Evolutionary conservation across 2,329 filamentous ascomycete species (phyloP).

Genomic region (Biscogniauxia sp.): DNA sequence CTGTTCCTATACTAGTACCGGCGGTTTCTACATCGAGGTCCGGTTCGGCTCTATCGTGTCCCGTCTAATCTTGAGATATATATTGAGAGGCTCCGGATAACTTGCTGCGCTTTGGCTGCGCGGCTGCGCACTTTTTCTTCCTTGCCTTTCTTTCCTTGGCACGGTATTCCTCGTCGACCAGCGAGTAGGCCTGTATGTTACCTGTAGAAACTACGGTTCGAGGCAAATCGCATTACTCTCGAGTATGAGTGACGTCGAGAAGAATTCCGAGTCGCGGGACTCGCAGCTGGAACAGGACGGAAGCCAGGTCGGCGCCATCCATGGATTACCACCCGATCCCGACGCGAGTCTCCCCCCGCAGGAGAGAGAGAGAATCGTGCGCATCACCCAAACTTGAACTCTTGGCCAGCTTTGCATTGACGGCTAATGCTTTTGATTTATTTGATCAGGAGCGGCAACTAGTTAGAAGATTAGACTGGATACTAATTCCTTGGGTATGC

Average conservation of each 20-base stretch:
- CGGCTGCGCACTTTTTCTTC: background rate
- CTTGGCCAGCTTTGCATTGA: background rate
- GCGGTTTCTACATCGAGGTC: background rate
- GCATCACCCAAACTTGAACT: constrained; percentile 13
- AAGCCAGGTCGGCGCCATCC: constrained; percentile 7
- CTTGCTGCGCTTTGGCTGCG: background rate
- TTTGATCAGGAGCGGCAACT: constrained; percentile 31
- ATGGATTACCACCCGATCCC: constrained; percentile 43
- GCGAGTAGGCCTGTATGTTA: background rate
- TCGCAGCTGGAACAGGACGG: constrained; percentile 18
- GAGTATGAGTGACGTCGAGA: constrained; percentile 31
- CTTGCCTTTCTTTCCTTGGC: background rate
- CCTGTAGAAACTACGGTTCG: background rate
- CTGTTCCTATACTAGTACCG: background rate
- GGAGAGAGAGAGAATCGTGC: constrained; percentile 54
- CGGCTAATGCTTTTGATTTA: constrained; percentile 5
- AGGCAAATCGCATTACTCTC: background rate
- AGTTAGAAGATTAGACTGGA: constrained; percentile 33
- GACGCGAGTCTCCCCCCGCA: constrained; percentile 56
- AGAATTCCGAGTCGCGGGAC: constrained; percentile 22
- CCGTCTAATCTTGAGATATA: background rate
- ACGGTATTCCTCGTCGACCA: background rate
- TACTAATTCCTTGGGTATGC: constrained; percentile 37
- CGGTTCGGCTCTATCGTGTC: background rate
- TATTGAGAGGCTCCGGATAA: background rate